Evolutionary conservation across 257 asterid genomes (phyloP).

Genomic region (Lantana camara): DNA sequence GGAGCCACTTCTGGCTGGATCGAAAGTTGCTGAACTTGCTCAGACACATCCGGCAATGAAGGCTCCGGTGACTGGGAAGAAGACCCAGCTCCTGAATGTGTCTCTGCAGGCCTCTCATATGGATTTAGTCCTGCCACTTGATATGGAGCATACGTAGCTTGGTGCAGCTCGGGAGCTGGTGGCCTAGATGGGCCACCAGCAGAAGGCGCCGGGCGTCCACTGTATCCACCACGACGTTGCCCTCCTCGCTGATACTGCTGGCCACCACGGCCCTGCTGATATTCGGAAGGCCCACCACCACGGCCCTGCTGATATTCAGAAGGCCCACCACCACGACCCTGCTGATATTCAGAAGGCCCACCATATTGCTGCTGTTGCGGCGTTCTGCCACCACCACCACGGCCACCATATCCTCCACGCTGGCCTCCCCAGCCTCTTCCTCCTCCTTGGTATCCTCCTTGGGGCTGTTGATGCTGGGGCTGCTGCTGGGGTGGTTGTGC

Average conservation of each 20-base stretch:
- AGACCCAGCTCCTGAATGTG: conserved; percentile 55
- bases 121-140: conserved; percentile 52
- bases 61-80: conserved; percentile 55
- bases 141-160: conserved; percentile 67
- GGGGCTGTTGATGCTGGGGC: conserved; percentile 42
- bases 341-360: conserved; percentile 35
- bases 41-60: conserved; percentile 36
- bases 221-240: conserved; percentile 50
- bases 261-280: conserved; percentile 48
- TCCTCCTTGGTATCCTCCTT: conserved; percentile 53
- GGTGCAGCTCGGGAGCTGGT: conserved; percentile 96
- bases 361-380: conserved; percentile 28
- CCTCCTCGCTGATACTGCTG: conserved; percentile 62
- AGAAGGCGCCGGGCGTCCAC: conserved; percentile 68
- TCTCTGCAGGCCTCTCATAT: conserved; percentile 42
- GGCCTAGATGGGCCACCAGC: conserved; percentile 77
- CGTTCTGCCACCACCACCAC: conserved; percentile 40
- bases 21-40: conserved; percentile 47
- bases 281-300: conserved; percentile 33
- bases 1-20: conserved; percentile 52
- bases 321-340: conserved; percentile 28
- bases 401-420: conserved; percentile 57
- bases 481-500: conserved; percentile 44
- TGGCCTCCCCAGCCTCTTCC: conserved; percentile 52
- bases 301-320: conserved; percentile 30